Percentiles rank a stretch among this genome's conserved stretches.
Conservation (phyloP, 306 rosid species). For the Glycyrrhiza uralensis region DNA sequence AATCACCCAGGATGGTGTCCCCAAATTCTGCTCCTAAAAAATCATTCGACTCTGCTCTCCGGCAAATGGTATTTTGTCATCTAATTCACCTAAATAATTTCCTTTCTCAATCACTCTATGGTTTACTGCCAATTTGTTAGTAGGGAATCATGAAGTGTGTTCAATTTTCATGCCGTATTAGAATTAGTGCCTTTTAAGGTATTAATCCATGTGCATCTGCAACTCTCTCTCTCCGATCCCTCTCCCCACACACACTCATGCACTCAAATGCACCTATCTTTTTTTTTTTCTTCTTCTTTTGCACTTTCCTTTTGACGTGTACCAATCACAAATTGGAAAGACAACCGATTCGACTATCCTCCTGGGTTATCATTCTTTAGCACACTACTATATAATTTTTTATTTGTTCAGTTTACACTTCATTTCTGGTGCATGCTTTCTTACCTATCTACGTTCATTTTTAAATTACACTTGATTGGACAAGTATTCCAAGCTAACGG, state of each 20-base stretch:
- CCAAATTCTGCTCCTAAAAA: conserved; percentile 72
- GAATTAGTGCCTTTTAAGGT: conserved; percentile 7
- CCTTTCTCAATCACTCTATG: not conserved
- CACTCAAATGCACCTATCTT: not conserved
- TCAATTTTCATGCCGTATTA: not conserved
- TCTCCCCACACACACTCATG: not conserved
- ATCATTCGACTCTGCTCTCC: conserved; percentile 66
- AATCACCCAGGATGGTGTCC: conserved; percentile 47
- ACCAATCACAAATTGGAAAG: not conserved
- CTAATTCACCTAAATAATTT: not conserved
- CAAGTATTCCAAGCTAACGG: not conserved
- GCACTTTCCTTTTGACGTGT: not conserved
- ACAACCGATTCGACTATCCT: not conserved
- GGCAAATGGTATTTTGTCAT: conserved; percentile 63
- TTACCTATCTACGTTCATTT: not conserved
- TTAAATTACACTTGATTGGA: not conserved
- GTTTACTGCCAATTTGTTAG: not conserved
- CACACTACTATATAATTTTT: not conserved
- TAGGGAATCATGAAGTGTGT: conserved; percentile 1
- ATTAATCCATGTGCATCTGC: not conserved
- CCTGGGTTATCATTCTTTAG: not conserved
- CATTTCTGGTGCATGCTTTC: not conserved
- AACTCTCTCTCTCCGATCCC: not conserved
- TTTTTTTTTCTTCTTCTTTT: not conserved
- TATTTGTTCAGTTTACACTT: not conserved